Evolutionary conservation across 495 filamentous ascomycete species (phyloP).

Genomic region (Xylaria curta): DNA sequence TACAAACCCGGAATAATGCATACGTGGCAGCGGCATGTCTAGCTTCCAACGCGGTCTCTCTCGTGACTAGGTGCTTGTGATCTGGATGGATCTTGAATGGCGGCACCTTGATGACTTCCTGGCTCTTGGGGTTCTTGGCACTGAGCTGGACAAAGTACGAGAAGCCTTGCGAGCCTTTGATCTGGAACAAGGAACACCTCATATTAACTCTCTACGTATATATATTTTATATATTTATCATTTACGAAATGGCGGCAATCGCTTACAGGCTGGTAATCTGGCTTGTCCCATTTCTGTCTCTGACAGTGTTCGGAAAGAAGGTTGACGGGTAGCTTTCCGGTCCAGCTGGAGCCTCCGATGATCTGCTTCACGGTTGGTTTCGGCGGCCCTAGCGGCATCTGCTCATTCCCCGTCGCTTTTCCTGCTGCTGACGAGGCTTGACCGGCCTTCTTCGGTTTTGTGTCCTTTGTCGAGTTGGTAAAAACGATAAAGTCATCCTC

Average conservation of each 20-base stretch:
- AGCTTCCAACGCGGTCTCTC: slow-evolving; percentile 83
- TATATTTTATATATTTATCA: background rate
- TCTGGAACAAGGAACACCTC: slow-evolving; percentile 32
- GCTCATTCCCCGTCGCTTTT: slow-evolving; percentile 39
- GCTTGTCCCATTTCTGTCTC: slow-evolving; percentile 92
- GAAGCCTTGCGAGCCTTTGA: slow-evolving; percentile 63
- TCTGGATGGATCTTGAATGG: slow-evolving; percentile 81
- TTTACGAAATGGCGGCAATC: slow-evolving; percentile 21
- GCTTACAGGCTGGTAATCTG: slow-evolving; percentile 74
- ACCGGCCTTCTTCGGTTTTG: slow-evolving; percentile 53
- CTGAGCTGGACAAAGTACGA: slow-evolving; percentile 80
- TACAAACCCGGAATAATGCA: slow-evolving; percentile 87
- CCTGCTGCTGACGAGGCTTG: slow-evolving; percentile 41
- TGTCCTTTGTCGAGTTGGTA: slow-evolving; percentile 65
- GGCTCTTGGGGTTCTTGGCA: slow-evolving; percentile 81
- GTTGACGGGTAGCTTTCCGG: slow-evolving; percentile 92
- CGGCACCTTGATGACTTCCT: slow-evolving; percentile 72
- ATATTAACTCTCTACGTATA: slow-evolving; percentile 29
- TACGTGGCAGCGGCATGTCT: slow-evolving; percentile 92
- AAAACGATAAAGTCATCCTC: slow-evolving; percentile 74
- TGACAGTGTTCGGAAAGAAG: slow-evolving; percentile 93
- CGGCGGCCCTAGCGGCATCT: slow-evolving; percentile 59
- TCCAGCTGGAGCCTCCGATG: slow-evolving; percentile 96
- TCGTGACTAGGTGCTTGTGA: slow-evolving; percentile 69
- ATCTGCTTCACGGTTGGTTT: slow-evolving; percentile 83